Base-by-base conservation (phyloP, 2,329 filamentous ascomycete genomes). In the Arthrobotrys sinensis region DNA sequence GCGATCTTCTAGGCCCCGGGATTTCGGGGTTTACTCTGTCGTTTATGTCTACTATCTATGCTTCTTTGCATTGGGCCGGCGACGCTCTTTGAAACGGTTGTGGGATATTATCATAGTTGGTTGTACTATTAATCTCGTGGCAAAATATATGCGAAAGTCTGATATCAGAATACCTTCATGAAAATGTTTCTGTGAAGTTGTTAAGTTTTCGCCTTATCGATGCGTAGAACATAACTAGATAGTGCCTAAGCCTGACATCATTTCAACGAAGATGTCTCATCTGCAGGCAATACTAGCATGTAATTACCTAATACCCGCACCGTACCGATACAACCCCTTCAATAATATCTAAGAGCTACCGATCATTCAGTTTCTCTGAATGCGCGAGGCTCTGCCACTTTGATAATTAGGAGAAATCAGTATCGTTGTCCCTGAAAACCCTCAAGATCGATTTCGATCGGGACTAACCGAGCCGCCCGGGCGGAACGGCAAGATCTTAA, bases 231-330 rank as follows among this genome's bases (percentile, higher is more conserved):
- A 24, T 21, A 12, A 8, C 19, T 21, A 24, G 45, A 6, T 4
- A 24, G 6, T n/a, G 1, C 19, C n/a, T 21, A 21, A 24, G 28
- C 38, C n/a, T 45, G 19, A 45, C 24, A 48, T 50, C 28, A 65
- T n/a, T 19, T 48, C 2, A n/a, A 1, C 24, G 7, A 10, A 7
- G 14, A 36, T 65, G 62, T 38, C 43, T 19, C 40, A 21, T 48
- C 10, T 10, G 34, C 10, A 24, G 40, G 40, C 32, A 43, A 21
- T 32, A 19, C 16, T 36, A 32, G 34, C 8, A 7, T 34, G 19
- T 6, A 65, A 50, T 36, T 52, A 50, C 43, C 62, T 40, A 65
- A 65, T 65, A 65, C 38, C 34, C 46, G 46, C 12, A 36, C 28
- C 14, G 43, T 48, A 48, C 16, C 28, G 34, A 50, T 2, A 12